These are phyloP conservation scores for Candida neerlandica DNA, from an alignment of 1,139 yeast genomes.

Conservation along the genomic window DNA sequence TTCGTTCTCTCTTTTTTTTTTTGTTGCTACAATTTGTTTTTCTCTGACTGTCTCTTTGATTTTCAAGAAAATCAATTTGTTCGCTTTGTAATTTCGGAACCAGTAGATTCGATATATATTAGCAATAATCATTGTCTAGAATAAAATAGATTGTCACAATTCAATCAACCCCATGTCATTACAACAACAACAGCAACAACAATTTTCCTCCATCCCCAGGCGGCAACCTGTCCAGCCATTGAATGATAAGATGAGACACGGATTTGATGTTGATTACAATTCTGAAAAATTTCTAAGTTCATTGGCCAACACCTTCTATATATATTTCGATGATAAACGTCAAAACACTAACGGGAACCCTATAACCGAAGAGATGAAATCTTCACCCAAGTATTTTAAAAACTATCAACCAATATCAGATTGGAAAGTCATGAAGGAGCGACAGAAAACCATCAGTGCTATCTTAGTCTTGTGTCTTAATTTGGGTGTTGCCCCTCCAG, in stretches of 20 bases:
- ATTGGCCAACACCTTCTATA: conserved; percentile 72
- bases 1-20: background rate
- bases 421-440: conserved; percentile 89
- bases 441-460: conserved; percentile 94
- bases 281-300: conserved; percentile 66
- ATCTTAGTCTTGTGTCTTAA: conserved; percentile 89
- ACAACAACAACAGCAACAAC: conserved; percentile 3
- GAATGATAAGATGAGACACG: conserved; percentile 70
- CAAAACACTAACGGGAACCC: conserved; percentile 92
- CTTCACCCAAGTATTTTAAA: conserved; percentile 41
- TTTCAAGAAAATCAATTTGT: background rate
- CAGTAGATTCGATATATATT: background rate
- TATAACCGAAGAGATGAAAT: conserved; percentile 55
- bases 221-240: conserved; percentile 44
- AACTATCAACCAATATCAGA: conserved; percentile 76
- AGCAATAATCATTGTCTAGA: background rate
- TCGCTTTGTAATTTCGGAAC: background rate
- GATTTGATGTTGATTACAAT: conserved; percentile 70
- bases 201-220: conserved; percentile 25
- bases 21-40: background rate
- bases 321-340: conserved; percentile 85
- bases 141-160: background rate
- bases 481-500: conserved; percentile 97
- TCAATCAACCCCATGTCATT: conserved; percentile 1
- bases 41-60: background rate